Evolutionary conservation across 768 basidiomycete genomes (phyloP), one percentile per base, ranked within the genome.

Genomic region (Dacryopinax primogenitus): DNA sequence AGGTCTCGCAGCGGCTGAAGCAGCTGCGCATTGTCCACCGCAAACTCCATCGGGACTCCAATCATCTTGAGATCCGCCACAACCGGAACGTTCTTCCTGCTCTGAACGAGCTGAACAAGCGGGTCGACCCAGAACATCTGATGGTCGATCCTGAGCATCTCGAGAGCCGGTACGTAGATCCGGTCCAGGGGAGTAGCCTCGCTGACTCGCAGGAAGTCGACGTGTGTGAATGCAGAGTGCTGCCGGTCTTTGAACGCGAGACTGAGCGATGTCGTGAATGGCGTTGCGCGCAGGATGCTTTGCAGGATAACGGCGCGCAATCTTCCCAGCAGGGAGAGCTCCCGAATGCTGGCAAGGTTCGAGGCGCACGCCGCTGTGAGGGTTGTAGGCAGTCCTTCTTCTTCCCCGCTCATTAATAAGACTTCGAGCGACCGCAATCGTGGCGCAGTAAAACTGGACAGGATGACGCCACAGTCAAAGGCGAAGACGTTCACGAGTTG

Each of bases 71-170:
- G 26, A 30, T 30, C 32, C 51, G 51, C 3, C 3, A 58, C 51
- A 3, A 30, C 32, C 51, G 51, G 51, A 3, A 58, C 26, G 7
- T 58, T 30, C 51, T 11, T 58, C 26, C 51, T 58, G 30, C 51
- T 58, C 51, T 58, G 51, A 11, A 58, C 51, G 51, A 58, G 12
- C 13, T 11, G 51, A 11, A 58, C 21, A 30, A 58, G 51, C 30
- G 51, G 51, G 30, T 58, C 32, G 51, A 58, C 51, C 51, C 51
- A 58, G 51, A 58, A 58, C 51, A 58, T 58, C 51, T 58, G 51
- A 30, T 58, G 51, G 51, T 58, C 51, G 51, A 58, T 13, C 51
- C 18, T 58, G 51, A 58, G 51, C 51, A 7, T 13, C 30, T 58
- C 51, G 51, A 58, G 51, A 7, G 51, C 51, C 15, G 51, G 51